phyloP scores from a whole-genome alignment of 2,329 filamentous ascomycete genomes.

The Colletotrichum eremochloae region DNA sequence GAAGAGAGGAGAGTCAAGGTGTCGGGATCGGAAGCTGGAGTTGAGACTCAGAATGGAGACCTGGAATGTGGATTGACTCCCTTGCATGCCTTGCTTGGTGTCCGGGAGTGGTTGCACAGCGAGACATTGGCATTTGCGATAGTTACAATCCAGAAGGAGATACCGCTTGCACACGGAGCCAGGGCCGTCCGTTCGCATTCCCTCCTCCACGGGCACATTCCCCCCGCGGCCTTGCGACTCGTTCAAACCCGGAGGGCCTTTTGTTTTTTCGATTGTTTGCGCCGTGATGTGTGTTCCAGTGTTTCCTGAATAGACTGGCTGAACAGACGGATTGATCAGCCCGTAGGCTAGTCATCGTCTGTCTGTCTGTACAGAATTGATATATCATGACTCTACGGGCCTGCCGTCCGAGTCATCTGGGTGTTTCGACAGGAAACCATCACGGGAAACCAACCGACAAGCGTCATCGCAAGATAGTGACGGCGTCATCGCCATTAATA shows the following conservation, averaged over 20 bases:
- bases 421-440: slow-evolving; percentile 29
- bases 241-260: background rate
- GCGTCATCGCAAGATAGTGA: slow-evolving; percentile 30
- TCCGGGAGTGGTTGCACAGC: background rate
- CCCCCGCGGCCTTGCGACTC: slow-evolving; percentile 21
- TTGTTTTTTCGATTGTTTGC: slow-evolving; percentile 7
- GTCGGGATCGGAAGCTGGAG: slow-evolving; percentile 12
- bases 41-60: background rate
- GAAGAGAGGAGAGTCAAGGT: background rate
- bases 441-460: background rate
- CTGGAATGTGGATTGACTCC: slow-evolving; percentile 36
- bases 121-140: background rate
- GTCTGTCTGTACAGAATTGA: background rate
- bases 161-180: slow-evolving; percentile 29
- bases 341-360: background rate
- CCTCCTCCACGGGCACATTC: slow-evolving; percentile 3
- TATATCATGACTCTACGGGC: slow-evolving; percentile 39
- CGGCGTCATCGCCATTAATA: slow-evolving; percentile 9
- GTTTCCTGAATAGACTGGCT: background rate
- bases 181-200: slow-evolving; percentile 33
- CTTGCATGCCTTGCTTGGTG: slow-evolving; percentile 16
- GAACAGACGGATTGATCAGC: background rate
- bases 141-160: slow-evolving; percentile 1
- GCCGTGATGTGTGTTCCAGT: slow-evolving; percentile 34
- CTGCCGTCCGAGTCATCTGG: slow-evolving; percentile 32